A percentile compares a stretch with the other conserved stretches of the same genome.
These are phyloP conservation scores for Beauveria bassiana DNA, from an alignment of 2,329 filamentous ascomycete species.

Conservation along the genomic window DNA sequence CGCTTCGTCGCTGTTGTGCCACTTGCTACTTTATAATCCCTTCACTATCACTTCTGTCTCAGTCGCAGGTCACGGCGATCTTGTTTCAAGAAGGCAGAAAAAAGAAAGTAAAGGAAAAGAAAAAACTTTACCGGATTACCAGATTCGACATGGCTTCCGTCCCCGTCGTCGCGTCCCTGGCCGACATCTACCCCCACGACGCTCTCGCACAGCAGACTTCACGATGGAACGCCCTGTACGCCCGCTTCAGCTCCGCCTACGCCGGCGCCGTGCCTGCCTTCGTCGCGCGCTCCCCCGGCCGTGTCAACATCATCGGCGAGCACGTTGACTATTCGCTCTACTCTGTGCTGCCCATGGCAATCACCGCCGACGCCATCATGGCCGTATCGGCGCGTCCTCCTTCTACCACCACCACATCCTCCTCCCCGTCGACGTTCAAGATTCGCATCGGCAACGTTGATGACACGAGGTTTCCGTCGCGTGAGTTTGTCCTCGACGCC, in stretches of 20 bases:
- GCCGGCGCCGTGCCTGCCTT: constrained; percentile 61
- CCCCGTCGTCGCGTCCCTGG: constrained; percentile 65
- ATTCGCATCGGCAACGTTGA: constrained; percentile 78
- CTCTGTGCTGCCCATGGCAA: constrained; percentile 90
- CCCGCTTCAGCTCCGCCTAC: constrained; percentile 63
- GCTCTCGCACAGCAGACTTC: constrained; percentile 58
- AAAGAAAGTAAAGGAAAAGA: background rate
- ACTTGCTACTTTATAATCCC: too few species aligned
- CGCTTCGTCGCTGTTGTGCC: background rate
- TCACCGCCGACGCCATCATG: constrained; percentile 83
- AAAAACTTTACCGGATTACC: background rate
- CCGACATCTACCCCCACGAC: constrained; percentile 76
- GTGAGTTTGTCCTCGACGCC: constrained; percentile 63
- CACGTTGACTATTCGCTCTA: constrained; percentile 99
- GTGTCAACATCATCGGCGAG: constrained; percentile 98
- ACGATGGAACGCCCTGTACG: constrained; percentile 69
- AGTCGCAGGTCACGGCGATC: too few species aligned
- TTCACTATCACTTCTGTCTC: too few species aligned
- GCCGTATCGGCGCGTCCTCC: constrained; percentile 55
- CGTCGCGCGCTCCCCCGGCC: constrained; percentile 80
- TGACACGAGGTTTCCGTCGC: constrained; percentile 65
- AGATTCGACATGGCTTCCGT: constrained; percentile 34
- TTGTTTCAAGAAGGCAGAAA: background rate
- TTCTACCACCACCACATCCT: background rate
- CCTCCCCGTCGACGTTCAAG: constrained; percentile 39